Percentiles rank a stretch among this genome's conserved stretches.
Evolutionary conservation across 163 green algal genomes (phyloP).

Genomic region (Dunaliella salina): DNA sequence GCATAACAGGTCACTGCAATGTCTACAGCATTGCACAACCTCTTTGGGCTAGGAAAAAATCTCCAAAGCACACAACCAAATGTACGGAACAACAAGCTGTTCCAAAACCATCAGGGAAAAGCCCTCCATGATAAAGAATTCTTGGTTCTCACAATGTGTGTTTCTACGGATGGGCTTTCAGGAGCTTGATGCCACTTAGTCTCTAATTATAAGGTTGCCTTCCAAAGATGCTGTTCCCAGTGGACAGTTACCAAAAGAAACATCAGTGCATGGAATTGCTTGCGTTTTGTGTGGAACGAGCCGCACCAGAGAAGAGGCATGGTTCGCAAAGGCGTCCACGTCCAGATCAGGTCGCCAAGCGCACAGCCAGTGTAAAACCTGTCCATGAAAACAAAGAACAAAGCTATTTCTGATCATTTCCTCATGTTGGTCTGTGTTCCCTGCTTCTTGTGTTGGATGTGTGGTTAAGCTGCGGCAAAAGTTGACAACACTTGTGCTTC

Average conservation of each 20-base stretch:
- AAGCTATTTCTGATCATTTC: no score
- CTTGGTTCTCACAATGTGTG: no score
- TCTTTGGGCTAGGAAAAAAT: no score
- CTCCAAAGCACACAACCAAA: no score
- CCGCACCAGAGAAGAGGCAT: slow-evolving; percentile 35
- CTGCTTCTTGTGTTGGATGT: not conserved
- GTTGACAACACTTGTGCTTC: not conserved
- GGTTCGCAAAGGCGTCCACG: slow-evolving; percentile 8
- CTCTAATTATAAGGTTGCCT: no score
- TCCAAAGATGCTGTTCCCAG: not conserved
- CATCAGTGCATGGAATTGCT: slow-evolving; percentile 8
- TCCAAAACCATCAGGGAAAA: no score
- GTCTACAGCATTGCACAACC: no score
- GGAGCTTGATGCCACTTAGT: not conserved
- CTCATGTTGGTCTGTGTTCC: no score
- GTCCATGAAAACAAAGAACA: not conserved
- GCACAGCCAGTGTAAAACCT: slow-evolving; percentile 24
- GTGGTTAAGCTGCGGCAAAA: not conserved
- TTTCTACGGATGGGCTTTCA: not conserved
- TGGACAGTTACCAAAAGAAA: not conserved
- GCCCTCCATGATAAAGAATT: no score
- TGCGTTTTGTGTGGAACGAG: slow-evolving; percentile 9
- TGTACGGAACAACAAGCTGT: no score
- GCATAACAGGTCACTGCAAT: no score
- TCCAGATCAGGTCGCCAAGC: slow-evolving; percentile 39